A percentile compares a stretch with the other conserved stretches of the same genome.
These are phyloP conservation scores for Fusarium solani-melongenae DNA, from an alignment of 2,329 filamentous ascomycete genomes.

Conservation along the genomic window DNA sequence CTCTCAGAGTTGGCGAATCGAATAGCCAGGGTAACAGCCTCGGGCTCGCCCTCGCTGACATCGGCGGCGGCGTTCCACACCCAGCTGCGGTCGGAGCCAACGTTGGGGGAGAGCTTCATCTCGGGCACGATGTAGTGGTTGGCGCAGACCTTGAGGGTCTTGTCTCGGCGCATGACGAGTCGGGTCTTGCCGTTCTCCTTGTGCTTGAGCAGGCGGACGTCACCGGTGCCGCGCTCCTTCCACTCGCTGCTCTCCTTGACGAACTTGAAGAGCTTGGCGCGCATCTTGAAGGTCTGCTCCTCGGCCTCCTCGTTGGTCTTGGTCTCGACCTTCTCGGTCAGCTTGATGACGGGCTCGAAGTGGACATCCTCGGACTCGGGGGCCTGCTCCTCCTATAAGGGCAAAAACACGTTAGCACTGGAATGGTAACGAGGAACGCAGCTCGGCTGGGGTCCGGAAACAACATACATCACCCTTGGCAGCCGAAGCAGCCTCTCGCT, in stretches of 20 bases:
- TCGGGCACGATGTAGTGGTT: slow-evolving; percentile 99
- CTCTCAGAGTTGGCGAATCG: slow-evolving; percentile 98
- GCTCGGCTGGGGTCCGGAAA: slow-evolving; percentile 7
- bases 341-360: slow-evolving; percentile 95
- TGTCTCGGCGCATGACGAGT: slow-evolving; percentile 98
- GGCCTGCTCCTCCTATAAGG: slow-evolving; percentile 67
- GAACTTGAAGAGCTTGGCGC: slow-evolving; percentile 99
- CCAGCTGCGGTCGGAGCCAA: slow-evolving; percentile 98
- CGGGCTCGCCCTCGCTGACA: slow-evolving; percentile 97
- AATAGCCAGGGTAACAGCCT: slow-evolving; percentile 95
- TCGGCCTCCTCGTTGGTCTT: slow-evolving; percentile 99
- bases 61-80: slow-evolving; percentile 99
- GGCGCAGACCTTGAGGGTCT: slow-evolving; percentile 99
- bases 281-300: slow-evolving; percentile 99
- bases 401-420: slow-evolving; percentile 9
- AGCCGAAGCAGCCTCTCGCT: slow-evolving; percentile 70
- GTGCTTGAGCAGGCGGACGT: slow-evolving; percentile 97
- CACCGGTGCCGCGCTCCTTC: slow-evolving; percentile 99
- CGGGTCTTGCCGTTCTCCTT: slow-evolving; percentile 98
- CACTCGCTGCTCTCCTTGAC: slow-evolving; percentile 91
- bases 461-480: slow-evolving; percentile 65
- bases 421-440: background rate
- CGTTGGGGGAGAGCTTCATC: slow-evolving; percentile 99
- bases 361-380: slow-evolving; percentile 93
- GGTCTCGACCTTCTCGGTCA: slow-evolving; percentile 96